Conservation (phyloP, 257 asterid genomes). For the Nicotiana knightiana region DNA sequence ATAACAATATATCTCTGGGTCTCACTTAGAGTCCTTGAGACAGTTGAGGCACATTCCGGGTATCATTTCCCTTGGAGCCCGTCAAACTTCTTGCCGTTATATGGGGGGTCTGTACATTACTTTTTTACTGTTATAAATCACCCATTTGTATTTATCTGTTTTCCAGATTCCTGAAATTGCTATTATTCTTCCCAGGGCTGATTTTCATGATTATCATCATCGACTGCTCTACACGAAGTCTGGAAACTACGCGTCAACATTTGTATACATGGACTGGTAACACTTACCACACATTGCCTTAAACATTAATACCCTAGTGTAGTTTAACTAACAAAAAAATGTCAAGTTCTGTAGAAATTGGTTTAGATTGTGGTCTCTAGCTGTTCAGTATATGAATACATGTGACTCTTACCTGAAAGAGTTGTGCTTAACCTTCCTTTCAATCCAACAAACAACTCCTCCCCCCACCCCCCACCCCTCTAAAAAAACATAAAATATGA, state of each 20-base stretch:
- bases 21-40: conserved; percentile 92
- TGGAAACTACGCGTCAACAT: conserved; percentile 95
- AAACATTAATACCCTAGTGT: not conserved
- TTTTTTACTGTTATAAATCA: not conserved
- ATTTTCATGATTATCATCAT: conserved; percentile 97
- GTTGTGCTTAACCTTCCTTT: not conserved
- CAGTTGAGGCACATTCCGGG: conserved; percentile 98
- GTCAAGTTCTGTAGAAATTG: not conserved
- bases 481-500: too few species aligned
- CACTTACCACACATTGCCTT: not conserved
- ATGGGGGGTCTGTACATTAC: conserved; percentile 70
- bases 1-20: conserved; percentile 90
- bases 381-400: not conserved
- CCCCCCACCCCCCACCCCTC: too few species aligned
- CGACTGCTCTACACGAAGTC: conserved; percentile 91
- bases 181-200: conserved; percentile 61
- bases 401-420: not conserved
- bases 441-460: too few species aligned
- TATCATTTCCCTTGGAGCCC: conserved; percentile 96
- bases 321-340: not conserved
- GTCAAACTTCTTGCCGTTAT: conserved; percentile 86
- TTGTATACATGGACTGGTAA: conserved; percentile 97
- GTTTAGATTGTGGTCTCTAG: not conserved
- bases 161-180: conserved; percentile 12
- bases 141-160: not conserved